Conservation (phyloP, 768 basidiomycete genomes). For the Kwoniella bestiolae region DNA sequence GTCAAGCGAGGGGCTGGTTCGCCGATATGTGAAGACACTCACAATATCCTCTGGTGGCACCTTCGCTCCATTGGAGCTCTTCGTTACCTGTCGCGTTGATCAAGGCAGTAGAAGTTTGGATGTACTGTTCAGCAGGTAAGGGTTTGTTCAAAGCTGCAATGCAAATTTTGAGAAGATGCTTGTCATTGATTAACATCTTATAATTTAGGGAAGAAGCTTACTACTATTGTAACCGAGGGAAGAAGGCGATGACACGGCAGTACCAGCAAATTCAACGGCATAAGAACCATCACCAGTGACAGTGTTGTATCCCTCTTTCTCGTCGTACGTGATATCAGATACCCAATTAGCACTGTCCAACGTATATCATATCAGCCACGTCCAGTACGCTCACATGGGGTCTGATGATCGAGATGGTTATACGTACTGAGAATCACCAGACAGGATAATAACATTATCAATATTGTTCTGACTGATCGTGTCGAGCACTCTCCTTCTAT, state of each 20-base stretch:
- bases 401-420: slow-evolving; percentile 63
- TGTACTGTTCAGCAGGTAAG: slow-evolving; percentile 27
- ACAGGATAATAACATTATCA: slow-evolving; percentile 65
- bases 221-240: slow-evolving; percentile 12
- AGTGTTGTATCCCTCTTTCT: slow-evolving; percentile 61
- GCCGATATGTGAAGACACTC: too few relatives aligned
- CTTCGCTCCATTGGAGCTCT: slow-evolving; percentile 68
- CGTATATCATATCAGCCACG: too few relatives aligned
- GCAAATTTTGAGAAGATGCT: too few relatives aligned
- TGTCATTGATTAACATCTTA: too few relatives aligned
- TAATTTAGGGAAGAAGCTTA: slow-evolving; percentile 8
- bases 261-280: slow-evolving; percentile 69
- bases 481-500: slow-evolving; percentile 63
- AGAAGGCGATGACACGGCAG: slow-evolving; percentile 63
- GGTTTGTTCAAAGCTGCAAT: slow-evolving; percentile 11
- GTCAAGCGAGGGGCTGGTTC: too few relatives aligned
- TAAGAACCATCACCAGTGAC: slow-evolving; percentile 63
- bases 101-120: slow-evolving; percentile 55
- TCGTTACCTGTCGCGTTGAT: slow-evolving; percentile 58
- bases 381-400: slow-evolving; percentile 62
- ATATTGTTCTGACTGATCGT: slow-evolving; percentile 64
- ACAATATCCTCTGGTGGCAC: slow-evolving; percentile 66
- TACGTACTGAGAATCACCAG: slow-evolving; percentile 64
- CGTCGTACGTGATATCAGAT: slow-evolving; percentile 64
- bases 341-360: slow-evolving; percentile 64